Conservation (phyloP, 106 monocot species). For the Dioscorea alata region DNA sequence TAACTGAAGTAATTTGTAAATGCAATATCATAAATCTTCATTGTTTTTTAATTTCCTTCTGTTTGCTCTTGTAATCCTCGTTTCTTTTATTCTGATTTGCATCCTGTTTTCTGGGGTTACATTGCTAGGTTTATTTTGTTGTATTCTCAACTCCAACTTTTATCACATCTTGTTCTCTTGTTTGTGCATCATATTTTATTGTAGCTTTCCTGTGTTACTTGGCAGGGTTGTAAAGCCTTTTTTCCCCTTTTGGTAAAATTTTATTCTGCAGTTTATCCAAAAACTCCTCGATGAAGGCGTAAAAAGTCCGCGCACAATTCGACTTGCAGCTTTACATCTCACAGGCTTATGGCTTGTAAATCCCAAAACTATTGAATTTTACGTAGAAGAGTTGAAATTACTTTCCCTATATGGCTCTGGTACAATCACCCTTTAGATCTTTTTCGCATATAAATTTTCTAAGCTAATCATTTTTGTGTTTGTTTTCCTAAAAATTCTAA, state of each 20-base stretch:
- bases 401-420: conserved; percentile 93
- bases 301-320: conserved; percentile 90
- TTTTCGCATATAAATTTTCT: not conserved
- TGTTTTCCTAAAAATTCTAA: not conserved
- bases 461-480: not conserved
- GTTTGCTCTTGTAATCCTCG: too few relatives aligned
- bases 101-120: too few relatives aligned
- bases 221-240: not conserved
- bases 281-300: conserved; percentile 74
- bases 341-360: conserved; percentile 75
- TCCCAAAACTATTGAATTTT: conserved; percentile 70
- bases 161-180: too few relatives aligned
- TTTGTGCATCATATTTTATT: too few relatives aligned
- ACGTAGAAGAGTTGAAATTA: conserved; percentile 73
- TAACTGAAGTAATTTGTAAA: too few relatives aligned
- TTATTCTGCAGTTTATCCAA: conserved; percentile 58
- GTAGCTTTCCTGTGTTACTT: too few relatives aligned
- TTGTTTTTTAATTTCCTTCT: too few relatives aligned
- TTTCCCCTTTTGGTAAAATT: not conserved
- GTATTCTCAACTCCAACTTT: too few relatives aligned
- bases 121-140: too few relatives aligned
- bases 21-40: too few relatives aligned
- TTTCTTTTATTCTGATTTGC: too few relatives aligned
- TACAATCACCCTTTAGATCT: conserved; percentile 10
- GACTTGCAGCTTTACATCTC: conserved; percentile 84